Evolutionary conservation across 441 rosid species (phyloP).

Genomic region (Capsella rubella): DNA sequence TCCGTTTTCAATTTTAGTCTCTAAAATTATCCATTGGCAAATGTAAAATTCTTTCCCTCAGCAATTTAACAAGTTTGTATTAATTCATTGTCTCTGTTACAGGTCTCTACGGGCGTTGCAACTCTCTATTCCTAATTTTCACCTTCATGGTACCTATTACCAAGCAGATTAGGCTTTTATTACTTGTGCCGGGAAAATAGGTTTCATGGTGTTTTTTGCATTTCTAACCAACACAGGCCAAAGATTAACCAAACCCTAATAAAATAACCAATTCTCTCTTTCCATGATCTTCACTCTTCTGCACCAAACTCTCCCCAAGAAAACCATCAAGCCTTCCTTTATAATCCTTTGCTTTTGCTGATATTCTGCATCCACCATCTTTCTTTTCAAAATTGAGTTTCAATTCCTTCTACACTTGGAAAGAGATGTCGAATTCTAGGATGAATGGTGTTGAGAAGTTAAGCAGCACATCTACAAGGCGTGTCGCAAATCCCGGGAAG

Average conservation of each 20-base stretch:
- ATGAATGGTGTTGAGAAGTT: conserved; percentile 45
- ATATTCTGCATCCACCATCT: conserved; percentile 36
- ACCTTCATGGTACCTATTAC: conserved; percentile 32
- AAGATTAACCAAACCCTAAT: conserved; percentile 53
- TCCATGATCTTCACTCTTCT: conserved; percentile 55
- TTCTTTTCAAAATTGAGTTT: conserved; percentile 25
- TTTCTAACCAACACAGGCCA: conserved; percentile 50
- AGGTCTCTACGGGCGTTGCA: conserved; percentile 24
- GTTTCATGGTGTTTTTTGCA: conserved; percentile 40
- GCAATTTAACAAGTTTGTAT: conserved; percentile 28
- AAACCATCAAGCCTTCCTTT: conserved; percentile 48
- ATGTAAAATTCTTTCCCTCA: not conserved
- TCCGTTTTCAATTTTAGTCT: conserved; percentile 6
- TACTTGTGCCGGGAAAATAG: conserved; percentile 36
- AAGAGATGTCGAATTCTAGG: conserved; percentile 53
- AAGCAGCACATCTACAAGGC: conserved; percentile 40
- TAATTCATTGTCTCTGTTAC: conserved; percentile 18
- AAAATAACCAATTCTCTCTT: conserved; percentile 43
- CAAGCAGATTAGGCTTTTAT: conserved; percentile 18
- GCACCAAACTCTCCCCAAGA: conserved; percentile 69
- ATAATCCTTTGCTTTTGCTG: conserved; percentile 46
- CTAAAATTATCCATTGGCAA: conserved; percentile 11
- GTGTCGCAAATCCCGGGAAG: conserved; percentile 68
- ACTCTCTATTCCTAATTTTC: conserved; percentile 27
- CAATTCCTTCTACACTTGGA: conserved; percentile 25